Percentiles rank a stretch among this genome's conserved stretches.
Evolutionary conservation across 345 rosid species (phyloP).

Genomic region (Limnanthes douglasii): DNA sequence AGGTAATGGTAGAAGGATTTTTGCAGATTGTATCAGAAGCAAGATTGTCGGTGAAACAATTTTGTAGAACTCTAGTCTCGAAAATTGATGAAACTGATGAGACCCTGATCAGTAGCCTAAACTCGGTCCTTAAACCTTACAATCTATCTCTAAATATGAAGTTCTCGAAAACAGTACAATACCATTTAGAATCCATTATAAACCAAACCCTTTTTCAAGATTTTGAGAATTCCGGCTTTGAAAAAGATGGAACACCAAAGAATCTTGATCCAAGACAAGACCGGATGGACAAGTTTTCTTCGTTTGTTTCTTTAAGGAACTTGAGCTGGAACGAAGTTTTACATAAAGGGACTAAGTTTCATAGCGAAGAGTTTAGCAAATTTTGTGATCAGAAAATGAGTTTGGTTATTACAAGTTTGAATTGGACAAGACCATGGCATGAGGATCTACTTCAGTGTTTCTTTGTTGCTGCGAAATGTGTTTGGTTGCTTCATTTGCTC

Average conservation of each 20-base stretch:
- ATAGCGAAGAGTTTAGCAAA: slow-evolving; percentile 90
- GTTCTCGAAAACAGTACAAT: slow-evolving; percentile 51
- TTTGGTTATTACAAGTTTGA: slow-evolving; percentile 55
- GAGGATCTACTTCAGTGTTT: slow-evolving; percentile 78
- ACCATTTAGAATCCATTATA: slow-evolving; percentile 70
- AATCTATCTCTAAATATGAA: slow-evolving; percentile 46
- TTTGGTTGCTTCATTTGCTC: slow-evolving; percentile 90
- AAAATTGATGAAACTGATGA: slow-evolving; percentile 65
- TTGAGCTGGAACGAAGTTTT: slow-evolving; percentile 92
- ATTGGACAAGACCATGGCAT: slow-evolving; percentile 88
- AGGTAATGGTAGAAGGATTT: slow-evolving; percentile 85
- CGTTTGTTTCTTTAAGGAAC: slow-evolving; percentile 66
- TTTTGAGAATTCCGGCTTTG: slow-evolving; percentile 73
- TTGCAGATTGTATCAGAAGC: slow-evolving; percentile 91
- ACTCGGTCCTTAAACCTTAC: slow-evolving; percentile 47
- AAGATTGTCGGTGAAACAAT: slow-evolving; percentile 82
- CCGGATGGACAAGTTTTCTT: slow-evolving; percentile 56
- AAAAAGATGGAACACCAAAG: slow-evolving; percentile 65
- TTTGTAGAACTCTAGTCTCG: slow-evolving; percentile 56
- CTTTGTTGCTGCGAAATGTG: slow-evolving; percentile 84
- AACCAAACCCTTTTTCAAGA: slow-evolving; percentile 82
- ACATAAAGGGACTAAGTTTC: slow-evolving; percentile 78
- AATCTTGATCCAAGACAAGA: slow-evolving; percentile 63
- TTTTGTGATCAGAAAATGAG: slow-evolving; percentile 98
- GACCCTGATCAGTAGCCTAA: slow-evolving; percentile 35